Base-by-base conservation (phyloP, 23 red algal genomes). In the Gracilariopsis chorda region DNA sequence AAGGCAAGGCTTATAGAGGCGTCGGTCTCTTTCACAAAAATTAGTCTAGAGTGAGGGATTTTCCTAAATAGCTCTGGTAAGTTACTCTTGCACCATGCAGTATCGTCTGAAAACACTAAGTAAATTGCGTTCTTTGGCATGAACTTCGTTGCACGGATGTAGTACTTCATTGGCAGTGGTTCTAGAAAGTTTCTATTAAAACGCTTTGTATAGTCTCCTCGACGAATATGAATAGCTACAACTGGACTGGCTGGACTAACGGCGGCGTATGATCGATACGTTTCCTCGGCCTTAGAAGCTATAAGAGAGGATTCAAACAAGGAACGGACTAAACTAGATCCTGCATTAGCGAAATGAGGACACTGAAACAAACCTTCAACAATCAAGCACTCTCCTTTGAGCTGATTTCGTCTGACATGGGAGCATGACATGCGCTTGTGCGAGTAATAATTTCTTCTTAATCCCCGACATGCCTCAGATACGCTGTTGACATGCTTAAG, bases 331-430 rank as follows among this genome's bases (percentile, higher is more conserved):
- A 79, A 21, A 9, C 5, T 13, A 25, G 34, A 8, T 16, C 74
- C 46, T 34, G n/a, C 27, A 8, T 52, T 2, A 23, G 74, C 74
- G 28, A 55, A 47, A 16, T 56, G 12, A 9, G 74, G 74, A 47
- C 74, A 79, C 33, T 79, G 74, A 51, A 79, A 79, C 9, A 79
- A 55, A 8, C 74, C 74, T 32, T 79, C n/a, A n/a, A 79, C 19
- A 36, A 79, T 32, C 13, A 79, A 4, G 35, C 74, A 79, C 2
- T 33, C 16, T 33, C 25, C 59, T 33, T 10, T 33, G 12, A 64
- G 13, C 5, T 3, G 14, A 3, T 14, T 64, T 64, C 3, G n/a
- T n/a, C n/a, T n/a, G n/a, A n/a, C n/a, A n/a, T n/a, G 7, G 13
- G 43, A 36, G 32, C 74, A 79, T 19, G 49, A n/a, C 29, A 55